A percentile compares a stretch with the other conserved stretches of the same genome.
Conservation (phyloP, 495 filamentous ascomycete species). For the Aspergillus ellipticus region DNA sequence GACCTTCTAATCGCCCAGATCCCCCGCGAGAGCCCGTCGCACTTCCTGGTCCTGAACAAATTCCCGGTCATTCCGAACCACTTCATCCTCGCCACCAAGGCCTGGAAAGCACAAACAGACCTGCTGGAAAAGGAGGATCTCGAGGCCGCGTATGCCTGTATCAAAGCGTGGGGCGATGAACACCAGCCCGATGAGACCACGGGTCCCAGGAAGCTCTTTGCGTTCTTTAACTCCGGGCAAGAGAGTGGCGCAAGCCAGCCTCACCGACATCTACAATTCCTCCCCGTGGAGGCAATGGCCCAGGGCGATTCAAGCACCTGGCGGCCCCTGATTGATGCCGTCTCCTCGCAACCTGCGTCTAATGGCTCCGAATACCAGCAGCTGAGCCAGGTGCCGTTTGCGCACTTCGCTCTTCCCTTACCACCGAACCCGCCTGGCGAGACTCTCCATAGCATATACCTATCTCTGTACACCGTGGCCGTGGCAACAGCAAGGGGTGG, state of each 20-base stretch:
- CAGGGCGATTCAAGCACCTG: constrained; percentile 43
- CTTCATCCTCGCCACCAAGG: constrained; percentile 71
- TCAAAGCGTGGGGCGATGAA: constrained; percentile 55
- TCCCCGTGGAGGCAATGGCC: constrained; percentile 66
- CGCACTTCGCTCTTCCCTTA: constrained; percentile 46
- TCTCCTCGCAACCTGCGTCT: constrained; percentile 22
- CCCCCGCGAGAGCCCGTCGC: constrained; percentile 46
- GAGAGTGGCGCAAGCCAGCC: constrained; percentile 77
- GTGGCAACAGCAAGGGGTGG: constrained; percentile 28
- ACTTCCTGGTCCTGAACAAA: constrained; percentile 75
- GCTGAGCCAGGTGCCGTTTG: constrained; percentile 44
- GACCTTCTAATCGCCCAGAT: constrained; percentile 61
- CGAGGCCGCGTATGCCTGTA: constrained; percentile 58
- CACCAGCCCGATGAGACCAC: constrained; percentile 1
- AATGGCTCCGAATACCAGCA: constrained; percentile 21
- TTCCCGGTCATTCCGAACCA: constrained; percentile 76
- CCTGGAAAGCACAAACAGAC: constrained; percentile 64
- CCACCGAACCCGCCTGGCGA: constrained; percentile 35
- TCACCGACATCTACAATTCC: constrained; percentile 75
- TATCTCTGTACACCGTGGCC: constrained; percentile 53
- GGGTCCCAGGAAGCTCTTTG: constrained; percentile 52
- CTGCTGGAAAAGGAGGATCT: constrained; percentile 65
- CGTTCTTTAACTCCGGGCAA: constrained; percentile 79
- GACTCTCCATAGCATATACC: constrained; percentile 45
- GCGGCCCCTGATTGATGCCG: constrained; percentile 54